Conservation (phyloP, 2,329 filamentous ascomycete species). For the Phialophora verrucosa region DNA sequence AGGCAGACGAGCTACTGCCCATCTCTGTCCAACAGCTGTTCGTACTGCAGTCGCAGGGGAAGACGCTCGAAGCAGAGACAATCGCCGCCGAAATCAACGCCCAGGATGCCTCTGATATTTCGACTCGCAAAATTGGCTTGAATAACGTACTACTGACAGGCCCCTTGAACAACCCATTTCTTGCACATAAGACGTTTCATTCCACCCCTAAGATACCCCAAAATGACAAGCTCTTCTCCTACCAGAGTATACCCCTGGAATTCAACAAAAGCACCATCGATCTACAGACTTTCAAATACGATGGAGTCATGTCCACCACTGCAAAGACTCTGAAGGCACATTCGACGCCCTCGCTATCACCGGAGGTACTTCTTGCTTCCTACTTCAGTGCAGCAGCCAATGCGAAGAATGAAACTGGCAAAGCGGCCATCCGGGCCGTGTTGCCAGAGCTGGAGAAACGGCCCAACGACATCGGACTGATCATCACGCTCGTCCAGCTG, state of each 20-base stretch:
- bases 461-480: constrained; percentile 78
- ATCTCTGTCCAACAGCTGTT: constrained; percentile 68
- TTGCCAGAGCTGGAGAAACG: constrained; percentile 72
- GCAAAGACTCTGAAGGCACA: constrained; percentile 56
- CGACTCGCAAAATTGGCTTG: constrained; percentile 64
- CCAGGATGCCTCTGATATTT: constrained; percentile 61
- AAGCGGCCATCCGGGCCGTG: constrained; percentile 72
- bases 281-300: constrained; percentile 65
- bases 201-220: constrained; percentile 56
- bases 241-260: constrained; percentile 60
- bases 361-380: constrained; percentile 62
- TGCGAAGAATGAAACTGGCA: constrained; percentile 64
- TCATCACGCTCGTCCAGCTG: constrained; percentile 80
- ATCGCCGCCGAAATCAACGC: constrained; percentile 58
- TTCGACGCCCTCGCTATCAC: constrained; percentile 56
- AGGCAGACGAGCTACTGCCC: constrained; percentile 63
- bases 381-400: constrained; percentile 77
- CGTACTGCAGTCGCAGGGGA: constrained; percentile 61
- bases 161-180: constrained; percentile 60
- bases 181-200: constrained; percentile 63
- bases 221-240: constrained; percentile 63
- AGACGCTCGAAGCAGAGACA: constrained; percentile 61
- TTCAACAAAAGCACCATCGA: constrained; percentile 63
- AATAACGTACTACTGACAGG: constrained; percentile 62
- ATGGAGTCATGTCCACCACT: constrained; percentile 60